These are phyloP conservation scores for Cystobasidiopsis lactophilus DNA, from an alignment of 768 basidiomycete species.

Conservation along the genomic window DNA sequence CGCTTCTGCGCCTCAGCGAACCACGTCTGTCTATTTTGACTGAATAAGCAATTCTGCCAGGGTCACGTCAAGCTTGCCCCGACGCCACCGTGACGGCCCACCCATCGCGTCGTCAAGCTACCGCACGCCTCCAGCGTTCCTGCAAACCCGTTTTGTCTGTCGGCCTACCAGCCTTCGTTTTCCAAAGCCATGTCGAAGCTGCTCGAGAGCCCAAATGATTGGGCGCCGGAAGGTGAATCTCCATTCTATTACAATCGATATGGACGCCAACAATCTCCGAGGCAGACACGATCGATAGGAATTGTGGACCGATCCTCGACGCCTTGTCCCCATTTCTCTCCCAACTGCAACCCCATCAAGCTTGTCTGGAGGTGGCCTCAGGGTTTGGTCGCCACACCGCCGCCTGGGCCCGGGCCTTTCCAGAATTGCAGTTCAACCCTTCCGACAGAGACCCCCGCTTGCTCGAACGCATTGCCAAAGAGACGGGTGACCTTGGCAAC, in stretches of 20 bases:
- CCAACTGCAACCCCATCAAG: neutral
- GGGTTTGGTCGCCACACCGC: slow-evolving; percentile 3
- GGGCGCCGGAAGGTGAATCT: too few relatives aligned
- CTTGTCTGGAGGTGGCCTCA: slow-evolving; percentile 1
- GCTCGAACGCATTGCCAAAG: neutral
- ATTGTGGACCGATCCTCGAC: neutral
- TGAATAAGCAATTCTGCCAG: too few relatives aligned
- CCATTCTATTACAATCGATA: too few relatives aligned
- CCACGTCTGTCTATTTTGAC: too few relatives aligned
- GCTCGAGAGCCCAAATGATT: slow-evolving; percentile 51
- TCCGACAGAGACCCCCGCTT: slow-evolving; percentile 4
- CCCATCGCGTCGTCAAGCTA: too few relatives aligned
- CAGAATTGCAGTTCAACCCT: neutral
- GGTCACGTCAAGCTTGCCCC: too few relatives aligned
- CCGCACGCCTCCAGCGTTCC: too few relatives aligned
- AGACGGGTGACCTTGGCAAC: neutral
- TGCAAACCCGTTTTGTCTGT: neutral
- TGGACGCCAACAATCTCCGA: too few relatives aligned
- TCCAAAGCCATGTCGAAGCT: slow-evolving; percentile 31
- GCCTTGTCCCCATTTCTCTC: neutral
- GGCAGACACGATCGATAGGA: slow-evolving; percentile 5
- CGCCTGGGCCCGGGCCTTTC: slow-evolving; percentile 1
- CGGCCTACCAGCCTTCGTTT: slow-evolving; percentile 7
- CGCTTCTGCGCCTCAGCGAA: too few relatives aligned
- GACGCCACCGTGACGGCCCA: too few relatives aligned